Conservation (phyloP, 495 filamentous ascomycete genomes). For the Trichocladium antarcticum region DNA sequence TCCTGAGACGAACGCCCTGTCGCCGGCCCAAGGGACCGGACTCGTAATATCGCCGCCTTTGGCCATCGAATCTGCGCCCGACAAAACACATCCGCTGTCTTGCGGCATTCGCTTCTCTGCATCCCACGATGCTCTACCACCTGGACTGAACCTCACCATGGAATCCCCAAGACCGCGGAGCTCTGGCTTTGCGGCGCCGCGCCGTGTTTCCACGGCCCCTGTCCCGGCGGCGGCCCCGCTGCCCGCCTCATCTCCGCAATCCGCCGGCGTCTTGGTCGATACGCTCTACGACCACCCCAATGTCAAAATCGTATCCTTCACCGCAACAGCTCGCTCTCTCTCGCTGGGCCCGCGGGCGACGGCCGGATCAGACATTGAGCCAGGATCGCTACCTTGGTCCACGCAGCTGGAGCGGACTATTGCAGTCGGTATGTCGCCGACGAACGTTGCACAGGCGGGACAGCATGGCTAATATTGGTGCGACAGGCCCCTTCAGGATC, state of each 20-base stretch:
- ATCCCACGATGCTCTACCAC: slow-evolving; percentile 14
- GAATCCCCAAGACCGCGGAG: slow-evolving; percentile 20
- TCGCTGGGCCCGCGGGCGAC: slow-evolving; percentile 27
- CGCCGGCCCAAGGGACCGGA: neutral
- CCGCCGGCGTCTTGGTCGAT: slow-evolving; percentile 42
- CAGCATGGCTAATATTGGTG: neutral
- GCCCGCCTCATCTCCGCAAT: slow-evolving; percentile 15
- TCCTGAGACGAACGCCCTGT: slow-evolving; percentile 11
- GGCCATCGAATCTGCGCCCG: neutral
- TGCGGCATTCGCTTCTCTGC: slow-evolving; percentile 1
- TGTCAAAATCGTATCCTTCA: slow-evolving; percentile 56
- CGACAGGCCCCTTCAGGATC: slow-evolving; percentile 59
- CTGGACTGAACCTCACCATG: slow-evolving; percentile 15
- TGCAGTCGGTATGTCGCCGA: slow-evolving; percentile 50
- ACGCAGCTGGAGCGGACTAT: slow-evolving; percentile 70
- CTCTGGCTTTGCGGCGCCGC: slow-evolving; percentile 24
- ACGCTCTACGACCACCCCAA: slow-evolving; percentile 59
- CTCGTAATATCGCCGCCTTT: neutral
- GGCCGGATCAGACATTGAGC: slow-evolving; percentile 27
- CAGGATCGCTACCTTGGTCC: slow-evolving; percentile 59
- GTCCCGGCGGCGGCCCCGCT: slow-evolving; percentile 15
- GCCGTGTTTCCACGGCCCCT: slow-evolving; percentile 34
- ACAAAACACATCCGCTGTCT: neutral
- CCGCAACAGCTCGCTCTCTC: slow-evolving; percentile 36
- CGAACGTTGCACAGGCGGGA: neutral